Percentiles rank a stretch among this genome's conserved stretches.
Evolutionary conservation across 768 basidiomycete species (phyloP).

Genomic region (Psilocybe tampanensis): DNA sequence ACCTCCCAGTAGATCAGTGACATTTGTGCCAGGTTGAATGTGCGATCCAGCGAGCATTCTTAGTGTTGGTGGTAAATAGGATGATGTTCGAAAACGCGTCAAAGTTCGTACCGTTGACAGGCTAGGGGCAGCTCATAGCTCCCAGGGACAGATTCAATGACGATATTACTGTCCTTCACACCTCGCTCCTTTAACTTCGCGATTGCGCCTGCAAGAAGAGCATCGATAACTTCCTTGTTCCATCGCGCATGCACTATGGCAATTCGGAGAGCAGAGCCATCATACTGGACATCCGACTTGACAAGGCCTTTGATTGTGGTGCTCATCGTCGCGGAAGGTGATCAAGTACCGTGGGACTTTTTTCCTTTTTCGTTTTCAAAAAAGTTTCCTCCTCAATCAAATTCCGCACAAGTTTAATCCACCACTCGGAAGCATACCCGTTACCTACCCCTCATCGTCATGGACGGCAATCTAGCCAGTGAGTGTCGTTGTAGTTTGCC

Average conservation of each 20-base stretch:
- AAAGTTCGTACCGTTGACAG: conserved; percentile 68
- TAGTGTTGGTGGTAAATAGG: conserved; percentile 10
- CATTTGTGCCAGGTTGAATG: conserved; percentile 74
- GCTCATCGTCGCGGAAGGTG: conserved; percentile 38
- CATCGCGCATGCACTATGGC: conserved; percentile 96
- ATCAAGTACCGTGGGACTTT: conserved; percentile 33
- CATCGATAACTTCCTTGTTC: conserved; percentile 88
- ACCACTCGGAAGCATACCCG: conserved; percentile 10
- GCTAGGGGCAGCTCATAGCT: conserved; percentile 94
- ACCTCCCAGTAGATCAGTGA: conserved; percentile 80
- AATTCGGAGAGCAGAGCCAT: conserved; percentile 81
- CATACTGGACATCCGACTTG: conserved; percentile 60
- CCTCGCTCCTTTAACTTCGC: conserved; percentile 81
- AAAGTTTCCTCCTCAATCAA: conserved; percentile 14
- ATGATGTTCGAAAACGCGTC: conserved; percentile 6
- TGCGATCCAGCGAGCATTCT: conserved; percentile 91
- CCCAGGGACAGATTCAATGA: conserved; percentile 90
- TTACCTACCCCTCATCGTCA: conserved; percentile 18
- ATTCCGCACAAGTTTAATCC: too few species aligned
- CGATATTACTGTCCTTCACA: conserved; percentile 88
- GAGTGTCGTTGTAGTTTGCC: conserved; percentile 20
- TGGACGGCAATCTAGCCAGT: conserved; percentile 62
- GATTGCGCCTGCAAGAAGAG: conserved; percentile 79
- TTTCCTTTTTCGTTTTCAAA: conserved; percentile 26
- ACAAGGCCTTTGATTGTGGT: conserved; percentile 79